Evolutionary conservation across 1,284 basidiomycete genomes (phyloP), one percentile per base, ranked within the genome.

Genomic region (Rhodotorula mucilaginosa): DNA sequence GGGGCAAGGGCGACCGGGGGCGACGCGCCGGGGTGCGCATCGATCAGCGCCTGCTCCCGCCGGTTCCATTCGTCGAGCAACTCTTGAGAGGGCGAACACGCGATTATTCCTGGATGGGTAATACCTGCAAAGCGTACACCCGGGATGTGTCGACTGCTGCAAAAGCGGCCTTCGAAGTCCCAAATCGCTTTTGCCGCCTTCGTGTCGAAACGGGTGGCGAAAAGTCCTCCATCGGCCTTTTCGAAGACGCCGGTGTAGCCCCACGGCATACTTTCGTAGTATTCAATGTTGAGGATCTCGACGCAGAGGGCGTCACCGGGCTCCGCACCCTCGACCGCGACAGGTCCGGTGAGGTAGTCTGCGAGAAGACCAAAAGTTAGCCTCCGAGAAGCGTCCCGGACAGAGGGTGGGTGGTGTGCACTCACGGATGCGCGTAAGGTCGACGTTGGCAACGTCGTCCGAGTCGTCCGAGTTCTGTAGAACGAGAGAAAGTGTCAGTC

Each of bases 211-310:
- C 90, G 88, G 12, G 82, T 84, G 6, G 89, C 88, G 74, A 90
- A 90, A 8, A 90, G 81, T 10, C 89, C 89, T n/a, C 89, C 89
- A 1, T 89, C 89, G 74, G 90, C 89, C 68, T 87, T 84, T 77
- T 90, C 89, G 77, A 90, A 90, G 67, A 90, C 88, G 44, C 63
- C 70, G 1, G 70, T 72, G 79, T 90, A 91, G 0, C 90, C 90
- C 90, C 90, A 92, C 0, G 89, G 89, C 87, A 89, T 88, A 78
- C 89, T 85, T 31, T 89, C 87, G 78, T 90, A 90, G 4, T 89
- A 88, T 26, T 81, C 83, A 47, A 92, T 88, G 88, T 92, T 89
- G 26, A 91, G 81, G 68, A 92, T 89, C 72, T 92, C 90, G 13
- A 91, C 80, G 6, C 90, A 88, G 18, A 91, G 83, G 66, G 89